Base-by-base conservation (phyloP, 371 early-diverging fungal species). In the Mycotypha africana region DNA sequence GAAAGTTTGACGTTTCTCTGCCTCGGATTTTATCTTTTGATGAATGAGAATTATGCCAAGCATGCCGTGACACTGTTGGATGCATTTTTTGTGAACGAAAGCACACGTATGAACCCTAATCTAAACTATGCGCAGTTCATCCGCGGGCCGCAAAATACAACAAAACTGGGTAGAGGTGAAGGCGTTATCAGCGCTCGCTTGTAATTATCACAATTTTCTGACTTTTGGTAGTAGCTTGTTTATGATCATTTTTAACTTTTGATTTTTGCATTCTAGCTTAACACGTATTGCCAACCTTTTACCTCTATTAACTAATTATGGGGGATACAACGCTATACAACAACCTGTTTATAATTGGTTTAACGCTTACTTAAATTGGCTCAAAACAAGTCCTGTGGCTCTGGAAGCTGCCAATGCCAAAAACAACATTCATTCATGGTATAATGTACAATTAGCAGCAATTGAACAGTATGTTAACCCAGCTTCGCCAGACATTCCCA, bases 381-480 rank as follows among this genome's bases (percentile, higher is more conserved):
- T 70, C 1, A 12, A 43, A 2, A 31, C 24, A 10, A 64, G 67
- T 26, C 53, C 53, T n/a, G 36, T 64, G 10, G 60, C 51, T 6
- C 12, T 57, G 4, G 53, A 57, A 35, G 59, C 55, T 12, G 39
- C 51, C 2, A 47, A 23, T 31, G 34, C 65, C 2, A 48, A 45
- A 39, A 70, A 70, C 28, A 67, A 67, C 23, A 62, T 67, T n/a
- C 39, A 45, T 26, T 59, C 67, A 3, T 70, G 67, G 63, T 62
- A 64, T 31, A 41, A 57, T 1, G 71, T 57, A 4, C 67, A 70
- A 32, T 23, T 59, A 1, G 53, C 51, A 23, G 34, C 58, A 2
- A 62, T 67, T 10, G 51, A 62, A 8, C 39, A 47, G 8, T 60
- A 53, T 16, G 22, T 69, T 12, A 38, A 52, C 37, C 56, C 48